Evolutionary conservation across 371 early-diverging fungal species (phyloP), one percentile per base, ranked within the genome.

Genomic region (Saksenaea oblongispora): DNA sequence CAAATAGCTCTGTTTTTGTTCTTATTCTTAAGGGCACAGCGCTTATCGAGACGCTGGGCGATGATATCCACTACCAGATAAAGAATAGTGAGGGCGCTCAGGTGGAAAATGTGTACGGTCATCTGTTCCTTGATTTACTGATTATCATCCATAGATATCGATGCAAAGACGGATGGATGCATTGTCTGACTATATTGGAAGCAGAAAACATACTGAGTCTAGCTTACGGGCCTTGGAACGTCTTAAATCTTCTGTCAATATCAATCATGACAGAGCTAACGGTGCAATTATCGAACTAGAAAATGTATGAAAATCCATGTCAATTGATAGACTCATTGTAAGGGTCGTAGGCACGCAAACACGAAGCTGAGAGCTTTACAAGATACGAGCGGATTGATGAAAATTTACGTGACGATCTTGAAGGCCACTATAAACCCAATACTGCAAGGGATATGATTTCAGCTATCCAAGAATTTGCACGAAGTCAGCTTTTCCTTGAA

Each of bases 241-340:
- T 39, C 59, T 79, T 31, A 79, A 76, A 63, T 74, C 80, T 14
- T 79, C 80, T 2, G 58, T 64, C 11, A 70, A 59, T 35, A 79
- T 79, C 56, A 71, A 79, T 56, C 69, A 73, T 51, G 66, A 71
- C 17, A 58, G 65, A 64, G 80, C 72, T 8, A 76, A 59, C 51
- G 75, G 74, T 11, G 80, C 73, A 18, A 79, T 79, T 53, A 67
- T 71, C 31, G 66, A 73, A 27, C 39, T 79, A 41, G 76, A 79
- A 56, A 44, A 71, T 53, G 79, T 71, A 73, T 55, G 61, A 14
- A 56, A 36, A 15, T 15, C 15, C 13, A 14, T 15, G 9, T 26
- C 24, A 18, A 24, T 28, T 13, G 47, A 54, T 8, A 44, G 18
- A 56, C 31, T 57, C 1, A 34, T 34, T 24, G n/a, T 36, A 27